These are phyloP conservation scores for Drechmeria coniospora DNA, from an alignment of 2,329 filamentous ascomycete genomes.

Conservation along the genomic window DNA sequence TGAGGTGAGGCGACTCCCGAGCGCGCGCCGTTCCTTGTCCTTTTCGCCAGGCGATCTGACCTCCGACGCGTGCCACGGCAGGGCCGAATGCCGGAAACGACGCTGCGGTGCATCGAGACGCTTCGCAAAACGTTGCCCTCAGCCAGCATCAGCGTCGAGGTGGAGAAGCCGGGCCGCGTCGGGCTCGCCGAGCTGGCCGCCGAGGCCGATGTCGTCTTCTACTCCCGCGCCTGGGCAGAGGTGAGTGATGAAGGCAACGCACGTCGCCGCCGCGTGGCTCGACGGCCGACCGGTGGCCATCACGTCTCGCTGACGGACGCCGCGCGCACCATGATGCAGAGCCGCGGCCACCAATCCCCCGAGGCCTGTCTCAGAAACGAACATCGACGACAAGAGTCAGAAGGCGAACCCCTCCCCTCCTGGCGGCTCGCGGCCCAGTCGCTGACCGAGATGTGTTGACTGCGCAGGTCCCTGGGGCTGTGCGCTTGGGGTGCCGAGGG, in stretches of 20 bases:
- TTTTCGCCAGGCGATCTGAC: too few relatives aligned
- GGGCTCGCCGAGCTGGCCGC: constrained; percentile 44
- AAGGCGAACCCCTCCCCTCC: constrained; percentile 1
- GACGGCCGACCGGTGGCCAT: too few relatives aligned
- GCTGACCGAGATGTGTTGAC: constrained; percentile 7
- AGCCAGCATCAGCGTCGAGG: constrained; percentile 49
- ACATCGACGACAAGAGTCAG: constrained; percentile 28
- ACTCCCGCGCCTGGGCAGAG: constrained; percentile 55
- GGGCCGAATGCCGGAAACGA: constrained; percentile 50
- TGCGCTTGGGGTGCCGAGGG: constrained; percentile 46
- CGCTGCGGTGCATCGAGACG: constrained; percentile 40
- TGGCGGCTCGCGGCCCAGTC: constrained; percentile 1
- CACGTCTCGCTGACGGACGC: too few relatives aligned
- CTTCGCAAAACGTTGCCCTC: constrained; percentile 30
- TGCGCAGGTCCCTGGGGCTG: constrained; percentile 27
- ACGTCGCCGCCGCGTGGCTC: too few relatives aligned
- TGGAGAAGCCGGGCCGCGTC: constrained; percentile 51
- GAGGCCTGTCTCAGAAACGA: constrained; percentile 35
- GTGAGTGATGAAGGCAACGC: constrained; percentile 26
- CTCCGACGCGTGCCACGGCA: constrained; percentile 16
- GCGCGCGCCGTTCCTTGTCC: too few relatives aligned
- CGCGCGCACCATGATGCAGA: constrained; percentile 9
- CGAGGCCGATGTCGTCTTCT: constrained; percentile 57
- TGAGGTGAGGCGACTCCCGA: constrained; percentile 30
- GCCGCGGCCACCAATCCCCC: constrained; percentile 26